Evolutionary conservation across 75 land plant genomes (phyloP).

Genomic region (Cupressus sempervirens): DNA sequence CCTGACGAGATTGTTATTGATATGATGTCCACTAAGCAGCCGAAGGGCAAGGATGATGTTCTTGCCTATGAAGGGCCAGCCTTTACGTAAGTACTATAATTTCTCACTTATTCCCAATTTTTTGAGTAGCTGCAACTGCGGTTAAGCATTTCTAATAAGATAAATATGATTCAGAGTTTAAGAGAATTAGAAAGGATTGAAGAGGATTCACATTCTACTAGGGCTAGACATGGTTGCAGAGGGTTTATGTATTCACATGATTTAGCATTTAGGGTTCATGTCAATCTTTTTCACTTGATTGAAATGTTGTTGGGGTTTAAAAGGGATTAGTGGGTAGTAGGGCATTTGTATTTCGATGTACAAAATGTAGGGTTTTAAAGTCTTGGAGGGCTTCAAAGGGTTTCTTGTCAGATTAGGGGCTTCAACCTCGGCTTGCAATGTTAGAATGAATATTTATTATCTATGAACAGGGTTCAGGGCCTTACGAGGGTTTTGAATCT

Average conservation of each 20-base stretch:
- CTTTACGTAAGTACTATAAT: constrained; percentile 50
- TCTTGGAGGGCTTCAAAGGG: neutral
- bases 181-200: neutral
- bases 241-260: too few species aligned
- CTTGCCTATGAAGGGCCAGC: constrained; percentile 72
- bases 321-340: neutral
- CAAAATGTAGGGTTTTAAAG: neutral
- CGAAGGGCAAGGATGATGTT: constrained; percentile 14
- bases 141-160: neutral
- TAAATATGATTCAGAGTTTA: neutral
- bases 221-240: neutral
- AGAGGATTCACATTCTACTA: neutral
- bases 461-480: too few species aligned
- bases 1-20: constrained; percentile 63
- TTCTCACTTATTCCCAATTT: neutral
- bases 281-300: too few species aligned
- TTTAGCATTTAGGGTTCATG: too few species aligned
- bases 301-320: neutral
- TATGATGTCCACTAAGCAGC: constrained; percentile 36
- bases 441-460: too few species aligned
- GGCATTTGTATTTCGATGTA: neutral
- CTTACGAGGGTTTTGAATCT: too few species aligned
- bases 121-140: neutral
- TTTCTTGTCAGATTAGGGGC: neutral
- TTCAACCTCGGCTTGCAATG: too few species aligned